phyloP scores from a whole-genome alignment of 495 filamentous ascomycete species.

The Aspergillus sparsus region DNA sequence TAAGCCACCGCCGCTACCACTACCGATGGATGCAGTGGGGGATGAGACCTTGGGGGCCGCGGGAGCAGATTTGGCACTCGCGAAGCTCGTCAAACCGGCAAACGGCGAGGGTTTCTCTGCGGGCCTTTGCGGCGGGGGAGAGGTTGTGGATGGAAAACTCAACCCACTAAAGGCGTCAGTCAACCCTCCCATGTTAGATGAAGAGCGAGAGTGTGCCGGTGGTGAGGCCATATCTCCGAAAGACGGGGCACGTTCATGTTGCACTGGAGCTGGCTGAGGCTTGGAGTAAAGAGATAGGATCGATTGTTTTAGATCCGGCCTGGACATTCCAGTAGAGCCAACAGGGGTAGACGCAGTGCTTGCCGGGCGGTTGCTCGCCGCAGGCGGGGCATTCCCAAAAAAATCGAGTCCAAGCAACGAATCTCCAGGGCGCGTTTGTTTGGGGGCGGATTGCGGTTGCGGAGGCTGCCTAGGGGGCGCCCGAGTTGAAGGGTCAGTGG shows the following conservation, averaged over 20 bases:
- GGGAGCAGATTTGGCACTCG: conserved; percentile 55
- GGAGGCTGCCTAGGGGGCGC: conserved; percentile 59
- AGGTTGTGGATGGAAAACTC: conserved; percentile 64
- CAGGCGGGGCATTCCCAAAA: conserved; percentile 68
- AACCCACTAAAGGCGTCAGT: conserved; percentile 87
- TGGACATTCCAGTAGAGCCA: conserved; percentile 62
- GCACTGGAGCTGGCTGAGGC: conserved; percentile 59
- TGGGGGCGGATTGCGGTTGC: conserved; percentile 58
- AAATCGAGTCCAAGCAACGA: conserved; percentile 94
- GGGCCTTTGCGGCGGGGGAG: conserved; percentile 51
- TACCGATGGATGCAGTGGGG: conserved; percentile 55
- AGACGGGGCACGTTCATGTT: conserved; percentile 60
- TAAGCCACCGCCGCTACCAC: conserved; percentile 71
- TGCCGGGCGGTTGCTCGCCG: conserved; percentile 65
- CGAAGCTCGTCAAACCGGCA: conserved; percentile 65
- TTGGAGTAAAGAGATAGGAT: conserved; percentile 95
- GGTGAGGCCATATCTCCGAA: conserved; percentile 71
- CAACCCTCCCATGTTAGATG: conserved; percentile 68
- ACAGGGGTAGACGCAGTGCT: conserved; percentile 67
- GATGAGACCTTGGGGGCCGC: conserved; percentile 54
- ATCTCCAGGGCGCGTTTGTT: conserved; percentile 70
- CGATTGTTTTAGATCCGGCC: conserved; percentile 94
- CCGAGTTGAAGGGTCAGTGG: conserved; percentile 59
- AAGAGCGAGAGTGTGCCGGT: conserved; percentile 42
- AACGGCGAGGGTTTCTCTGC: conserved; percentile 69